Evolutionary conservation across 768 basidiomycete genomes (phyloP).

Genomic region (Dioszegia aurantiaca): DNA sequence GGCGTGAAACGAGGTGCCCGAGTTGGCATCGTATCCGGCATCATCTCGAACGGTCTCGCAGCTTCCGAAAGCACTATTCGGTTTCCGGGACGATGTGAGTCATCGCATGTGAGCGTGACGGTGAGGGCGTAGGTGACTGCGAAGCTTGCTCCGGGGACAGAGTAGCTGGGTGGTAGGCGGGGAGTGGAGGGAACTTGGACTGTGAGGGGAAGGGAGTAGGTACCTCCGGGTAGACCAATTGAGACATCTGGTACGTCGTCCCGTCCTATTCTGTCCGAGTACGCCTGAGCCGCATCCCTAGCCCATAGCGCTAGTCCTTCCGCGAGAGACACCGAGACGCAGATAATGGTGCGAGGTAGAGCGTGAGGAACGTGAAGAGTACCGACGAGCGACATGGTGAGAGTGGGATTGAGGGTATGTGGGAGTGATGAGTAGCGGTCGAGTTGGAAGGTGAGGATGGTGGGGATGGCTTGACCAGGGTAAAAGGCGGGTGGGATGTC

Average conservation of each 20-base stretch:
- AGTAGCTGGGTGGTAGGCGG: slow-evolving; percentile 40
- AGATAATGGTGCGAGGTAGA: slow-evolving; percentile 41
- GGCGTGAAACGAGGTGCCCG: slow-evolving; percentile 28
- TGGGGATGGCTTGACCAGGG: slow-evolving; percentile 46
- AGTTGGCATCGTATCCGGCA: slow-evolving; percentile 46
- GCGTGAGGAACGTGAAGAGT: slow-evolving; percentile 30
- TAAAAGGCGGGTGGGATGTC: slow-evolving; percentile 46
- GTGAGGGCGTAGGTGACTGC: slow-evolving; percentile 43
- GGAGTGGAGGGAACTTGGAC: slow-evolving; percentile 46
- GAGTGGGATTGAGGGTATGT: slow-evolving; percentile 36
- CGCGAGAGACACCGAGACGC: slow-evolving; percentile 43
- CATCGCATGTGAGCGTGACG: slow-evolving; percentile 39
- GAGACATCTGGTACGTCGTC: slow-evolving; percentile 25
- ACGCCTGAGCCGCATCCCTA: slow-evolving; percentile 36
- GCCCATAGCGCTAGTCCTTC: slow-evolving; percentile 44
- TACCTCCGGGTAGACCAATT: slow-evolving; percentile 38
- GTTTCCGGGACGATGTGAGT: slow-evolving; percentile 23
- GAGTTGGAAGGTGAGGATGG: slow-evolving; percentile 36
- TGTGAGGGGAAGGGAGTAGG: slow-evolving; percentile 43
- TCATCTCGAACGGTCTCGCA: slow-evolving; percentile 43
- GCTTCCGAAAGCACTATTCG: slow-evolving; percentile 34
- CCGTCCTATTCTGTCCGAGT: slow-evolving; percentile 14
- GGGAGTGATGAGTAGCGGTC: slow-evolving; percentile 38
- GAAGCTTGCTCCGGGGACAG: slow-evolving; percentile 30
- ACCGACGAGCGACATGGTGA: slow-evolving; percentile 46